Conservation (phyloP, 805 yeast species). For the Kodamaea neixiangensis region DNA sequence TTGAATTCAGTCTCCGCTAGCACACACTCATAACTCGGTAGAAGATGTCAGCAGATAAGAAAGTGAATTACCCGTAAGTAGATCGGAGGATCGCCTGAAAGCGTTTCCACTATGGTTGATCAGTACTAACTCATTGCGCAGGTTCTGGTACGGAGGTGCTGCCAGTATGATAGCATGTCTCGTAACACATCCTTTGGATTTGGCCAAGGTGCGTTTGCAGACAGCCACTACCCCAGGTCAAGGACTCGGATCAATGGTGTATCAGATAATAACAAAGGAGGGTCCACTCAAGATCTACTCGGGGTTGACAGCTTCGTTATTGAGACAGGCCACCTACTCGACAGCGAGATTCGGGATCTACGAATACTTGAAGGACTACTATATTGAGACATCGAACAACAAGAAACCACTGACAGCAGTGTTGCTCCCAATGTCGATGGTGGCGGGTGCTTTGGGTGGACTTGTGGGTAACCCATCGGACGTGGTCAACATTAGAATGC, state of each 20-base stretch:
- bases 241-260: conserved; percentile 60
- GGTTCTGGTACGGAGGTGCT: conserved; percentile 69
- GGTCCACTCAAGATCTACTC: conserved; percentile 73
- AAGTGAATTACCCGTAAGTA: conserved; percentile 18
- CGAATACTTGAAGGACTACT: conserved; percentile 65
- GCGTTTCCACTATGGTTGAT: background rate
- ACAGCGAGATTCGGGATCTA: conserved; percentile 86
- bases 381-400: conserved; percentile 40
- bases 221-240: conserved; percentile 72
- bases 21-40: no score
- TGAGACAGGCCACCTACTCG: conserved; percentile 87
- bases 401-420: conserved; percentile 56
- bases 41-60: conserved; percentile 12
- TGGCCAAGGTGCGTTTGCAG: conserved; percentile 85
- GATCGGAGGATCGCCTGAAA: background rate
- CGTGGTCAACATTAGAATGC: conserved; percentile 88
- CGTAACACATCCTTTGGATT: conserved; percentile 79
- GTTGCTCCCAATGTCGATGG: conserved; percentile 76
- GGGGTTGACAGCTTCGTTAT: conserved; percentile 77
- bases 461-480: conserved; percentile 87
- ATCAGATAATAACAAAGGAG: conserved; percentile 58
- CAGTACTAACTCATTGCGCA: conserved; percentile 16
- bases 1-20: background rate
- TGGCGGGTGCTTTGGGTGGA: conserved; percentile 85
- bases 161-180: conserved; percentile 68